Base-by-base conservation (phyloP, 2,329 filamentous ascomycete species). In the Fusarium dimerum region DNA sequence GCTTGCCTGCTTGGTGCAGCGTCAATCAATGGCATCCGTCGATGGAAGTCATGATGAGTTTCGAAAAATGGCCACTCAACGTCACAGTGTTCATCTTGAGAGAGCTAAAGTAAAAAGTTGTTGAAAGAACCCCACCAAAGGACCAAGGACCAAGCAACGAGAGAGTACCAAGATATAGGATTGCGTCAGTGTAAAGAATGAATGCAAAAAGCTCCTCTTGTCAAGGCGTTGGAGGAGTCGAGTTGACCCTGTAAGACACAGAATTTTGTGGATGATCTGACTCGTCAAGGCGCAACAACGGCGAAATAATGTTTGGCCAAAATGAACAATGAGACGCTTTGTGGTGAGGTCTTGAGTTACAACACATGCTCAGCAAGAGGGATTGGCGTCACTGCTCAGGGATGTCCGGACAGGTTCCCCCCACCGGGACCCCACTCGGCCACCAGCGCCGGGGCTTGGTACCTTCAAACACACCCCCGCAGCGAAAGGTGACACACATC, bases 351-450 rank as follows among this genome's bases (percentile, higher is more conserved):
- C 20, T 26, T 26, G 20, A 26, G 20, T 26, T 26, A 26, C 20
- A 42, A 54, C 47, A 48, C 48, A 50, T 51, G 50, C 40, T 36
- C 48, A 56, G 42, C 38, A 40, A 50, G 32, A 15, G 52, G 60
- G 44, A 46, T 48, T 53, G 60, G 56, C 59, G 57, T 59, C 59
- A 59, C 56, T 57, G 57, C 50, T 43, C 47, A 51, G 40, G 32
- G 41, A 44, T 43, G 49, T 43, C 39, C 39, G 39, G 39, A 40
- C 15, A 43, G 43, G 20, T 7, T 7, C 42, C 61, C 62, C 55
- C 62, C 62, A 64, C 62, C 42, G 45, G 51, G 34, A 53, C 56
- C 53, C 62, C 62, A 64, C 62, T 65, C 62, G 50, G 60, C 46
- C 44, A 47, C 56, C 52, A 52, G 64, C 60, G 57, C 62, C 60